Evolutionary conservation across 345 rosid genomes (phyloP), one percentile per base, ranked within the genome.

Genomic region (Salix brachista): DNA sequence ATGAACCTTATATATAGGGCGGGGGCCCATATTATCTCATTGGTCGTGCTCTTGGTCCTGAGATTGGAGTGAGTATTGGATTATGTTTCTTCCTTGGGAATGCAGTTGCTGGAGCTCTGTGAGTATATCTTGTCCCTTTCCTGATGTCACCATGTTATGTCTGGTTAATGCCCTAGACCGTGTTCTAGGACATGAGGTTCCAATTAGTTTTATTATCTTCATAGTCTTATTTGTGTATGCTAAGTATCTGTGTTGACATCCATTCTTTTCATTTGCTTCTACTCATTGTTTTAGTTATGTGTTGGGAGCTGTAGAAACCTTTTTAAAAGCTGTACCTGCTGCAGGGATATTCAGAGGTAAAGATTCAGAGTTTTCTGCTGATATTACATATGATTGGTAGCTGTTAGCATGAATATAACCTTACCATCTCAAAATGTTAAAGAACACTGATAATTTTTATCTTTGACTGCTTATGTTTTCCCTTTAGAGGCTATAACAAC

Each of bases 11-110:
- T 84, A 77, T 82, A 41, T 65, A 91, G 96, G 96, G 99, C 82
- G 99, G 99, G 65, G 98, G 99, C 30, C 99, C 99, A 71, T 96
- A 96, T 83, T 96, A 96, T 85, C 97, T 96, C 82, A 96, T 96
- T 83, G 99, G 99, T 72, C 99, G 99, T 66, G 98, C 99, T 71
- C 93, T 96, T 88, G 99, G 99, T 80, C 99, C 99, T 32, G 99
- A 96, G 90, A 98, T 96, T 81, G 99, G 99, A 81, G 92, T 96
- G 78, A 96, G 99, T 86, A 96, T 96, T 85, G 99, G 99, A 78
- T 86, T 96, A 75, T 96, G 99, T 86, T 96, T 96, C 83, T 96
- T 96, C 84, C 97, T 94, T 80, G 99, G 99, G 54, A 96, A 92
- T 89, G 99, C 99, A 13, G 94, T 96, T 85, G 97, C 99, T 71